Conservation (phyloP, 2,329 filamentous ascomycete species). For the Triangularia verruculosa region DNA sequence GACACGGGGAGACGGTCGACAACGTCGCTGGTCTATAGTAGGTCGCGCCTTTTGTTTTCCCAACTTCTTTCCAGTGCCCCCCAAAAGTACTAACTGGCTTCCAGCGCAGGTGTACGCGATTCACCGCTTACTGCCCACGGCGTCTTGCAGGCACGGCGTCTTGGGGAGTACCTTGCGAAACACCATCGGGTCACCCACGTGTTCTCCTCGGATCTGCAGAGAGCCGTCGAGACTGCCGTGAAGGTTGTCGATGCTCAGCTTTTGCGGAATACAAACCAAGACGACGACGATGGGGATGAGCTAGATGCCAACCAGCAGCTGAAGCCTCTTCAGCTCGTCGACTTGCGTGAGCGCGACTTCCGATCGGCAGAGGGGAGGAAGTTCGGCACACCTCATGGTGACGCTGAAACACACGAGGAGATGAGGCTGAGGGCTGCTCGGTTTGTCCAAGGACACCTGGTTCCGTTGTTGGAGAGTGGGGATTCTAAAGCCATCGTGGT, state of each 20-base stretch:
- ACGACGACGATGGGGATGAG: not conserved
- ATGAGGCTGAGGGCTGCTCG: slow-evolving; percentile 62
- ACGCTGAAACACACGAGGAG: slow-evolving; percentile 64
- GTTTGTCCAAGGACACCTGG: slow-evolving; percentile 65
- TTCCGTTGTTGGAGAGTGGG: slow-evolving; percentile 49
- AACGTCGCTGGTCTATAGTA: slow-evolving; percentile 79
- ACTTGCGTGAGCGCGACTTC: slow-evolving; percentile 72
- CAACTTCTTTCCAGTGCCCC: not conserved
- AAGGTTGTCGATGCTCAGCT: slow-evolving; percentile 58
- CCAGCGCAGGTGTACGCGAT: slow-evolving; percentile 72
- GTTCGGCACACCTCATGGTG: slow-evolving; percentile 45
- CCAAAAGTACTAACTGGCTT: slow-evolving; percentile 13
- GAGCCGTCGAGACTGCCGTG: slow-evolving; percentile 69
- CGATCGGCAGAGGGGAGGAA: slow-evolving; percentile 66
- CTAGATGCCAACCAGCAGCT: slow-evolving; percentile 18
- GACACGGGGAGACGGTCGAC: slow-evolving; percentile 88
- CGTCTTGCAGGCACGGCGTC: slow-evolving; percentile 69
- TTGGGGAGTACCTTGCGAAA: slow-evolving; percentile 60
- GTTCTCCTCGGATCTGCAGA: slow-evolving; percentile 74
- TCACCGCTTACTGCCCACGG: slow-evolving; percentile 80
- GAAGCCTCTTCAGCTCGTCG: slow-evolving; percentile 40
- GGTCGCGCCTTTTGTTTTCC: slow-evolving; percentile 29
- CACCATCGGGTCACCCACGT: slow-evolving; percentile 54
- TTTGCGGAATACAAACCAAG: not conserved
- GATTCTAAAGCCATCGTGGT: slow-evolving; percentile 47